Evolutionary conservation across 495 filamentous ascomycete genomes (phyloP).

Genomic region (Aspergillus hancockii): DNA sequence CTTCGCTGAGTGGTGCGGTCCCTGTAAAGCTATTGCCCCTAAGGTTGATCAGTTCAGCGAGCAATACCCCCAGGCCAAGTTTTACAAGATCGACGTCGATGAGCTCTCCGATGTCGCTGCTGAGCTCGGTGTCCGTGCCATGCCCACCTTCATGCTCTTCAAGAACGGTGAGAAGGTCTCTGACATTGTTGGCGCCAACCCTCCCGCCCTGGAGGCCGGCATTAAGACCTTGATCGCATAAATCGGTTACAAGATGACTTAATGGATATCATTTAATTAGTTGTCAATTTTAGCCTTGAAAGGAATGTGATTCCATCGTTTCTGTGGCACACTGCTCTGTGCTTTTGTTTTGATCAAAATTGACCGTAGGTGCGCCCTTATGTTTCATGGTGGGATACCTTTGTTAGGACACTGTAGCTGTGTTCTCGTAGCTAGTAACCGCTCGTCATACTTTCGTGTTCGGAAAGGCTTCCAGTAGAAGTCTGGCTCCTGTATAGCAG

Average conservation of each 20-base stretch:
- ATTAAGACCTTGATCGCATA: constrained; percentile 37
- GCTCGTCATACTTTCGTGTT: too few relatives aligned
- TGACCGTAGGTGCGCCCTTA: neutral
- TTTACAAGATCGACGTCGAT: constrained; percentile 95
- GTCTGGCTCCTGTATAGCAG: too few relatives aligned
- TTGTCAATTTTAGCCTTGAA: constrained; percentile 9
- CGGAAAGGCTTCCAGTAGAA: too few relatives aligned
- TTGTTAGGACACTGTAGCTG: neutral
- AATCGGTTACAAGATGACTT: neutral
- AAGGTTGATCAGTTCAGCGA: constrained; percentile 63
- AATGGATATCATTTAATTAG: constrained; percentile 2
- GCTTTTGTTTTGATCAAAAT: neutral
- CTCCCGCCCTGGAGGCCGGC: constrained; percentile 57
- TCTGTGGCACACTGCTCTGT: neutral
- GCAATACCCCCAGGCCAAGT: constrained; percentile 57
- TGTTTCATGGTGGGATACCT: too few relatives aligned
- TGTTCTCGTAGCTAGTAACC: neutral
- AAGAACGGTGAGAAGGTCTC: constrained; percentile 68
- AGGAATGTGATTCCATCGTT: neutral
- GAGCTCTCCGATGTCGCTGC: constrained; percentile 71
- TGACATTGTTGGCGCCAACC: constrained; percentile 84
- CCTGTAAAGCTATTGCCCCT: constrained; percentile 88
- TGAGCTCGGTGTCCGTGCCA: constrained; percentile 83
- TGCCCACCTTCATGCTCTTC: constrained; percentile 93
- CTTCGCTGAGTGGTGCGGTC: constrained; percentile 91